Conservation (phyloP, 306 rosid genomes). For the Herpetospermum pedunculosum region DNA sequence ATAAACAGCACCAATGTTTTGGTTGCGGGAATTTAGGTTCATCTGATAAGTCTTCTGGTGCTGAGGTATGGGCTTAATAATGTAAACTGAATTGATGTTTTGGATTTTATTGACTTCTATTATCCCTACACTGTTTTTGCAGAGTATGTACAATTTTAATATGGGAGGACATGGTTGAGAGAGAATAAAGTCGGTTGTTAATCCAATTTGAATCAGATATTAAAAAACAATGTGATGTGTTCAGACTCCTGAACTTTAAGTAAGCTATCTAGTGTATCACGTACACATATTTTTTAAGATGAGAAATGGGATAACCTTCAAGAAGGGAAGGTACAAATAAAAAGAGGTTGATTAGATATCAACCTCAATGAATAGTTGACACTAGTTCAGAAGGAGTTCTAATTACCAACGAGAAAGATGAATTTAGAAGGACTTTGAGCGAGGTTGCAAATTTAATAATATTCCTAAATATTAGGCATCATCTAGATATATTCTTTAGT, state of each 20-base stretch:
- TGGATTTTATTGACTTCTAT: not conserved
- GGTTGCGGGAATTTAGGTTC: conserved; percentile 76
- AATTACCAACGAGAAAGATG: not conserved
- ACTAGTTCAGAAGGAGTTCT: not conserved
- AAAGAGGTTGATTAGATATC: not conserved
- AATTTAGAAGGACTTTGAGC: not conserved
- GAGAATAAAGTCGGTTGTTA: not conserved
- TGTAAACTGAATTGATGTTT: not conserved
- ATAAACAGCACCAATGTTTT: conserved; percentile 77
- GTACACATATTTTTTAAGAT: not conserved
- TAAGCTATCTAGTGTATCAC: not conserved
- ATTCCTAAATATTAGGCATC: not conserved
- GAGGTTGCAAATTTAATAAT: not conserved
- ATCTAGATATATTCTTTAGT: not conserved
- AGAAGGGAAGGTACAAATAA: not conserved
- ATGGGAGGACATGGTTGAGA: not conserved
- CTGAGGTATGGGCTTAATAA: conserved; percentile 52
- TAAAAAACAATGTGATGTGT: not conserved
- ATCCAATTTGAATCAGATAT: not conserved
- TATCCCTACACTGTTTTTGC: not conserved
- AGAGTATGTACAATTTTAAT: not conserved
- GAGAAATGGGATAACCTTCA: not conserved
- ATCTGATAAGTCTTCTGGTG: conserved; percentile 53
- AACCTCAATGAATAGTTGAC: not conserved
- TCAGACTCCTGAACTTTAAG: not conserved